Evolutionary conservation across 495 filamentous ascomycete genomes (phyloP).

Genomic region (Neurospora sp.): DNA sequence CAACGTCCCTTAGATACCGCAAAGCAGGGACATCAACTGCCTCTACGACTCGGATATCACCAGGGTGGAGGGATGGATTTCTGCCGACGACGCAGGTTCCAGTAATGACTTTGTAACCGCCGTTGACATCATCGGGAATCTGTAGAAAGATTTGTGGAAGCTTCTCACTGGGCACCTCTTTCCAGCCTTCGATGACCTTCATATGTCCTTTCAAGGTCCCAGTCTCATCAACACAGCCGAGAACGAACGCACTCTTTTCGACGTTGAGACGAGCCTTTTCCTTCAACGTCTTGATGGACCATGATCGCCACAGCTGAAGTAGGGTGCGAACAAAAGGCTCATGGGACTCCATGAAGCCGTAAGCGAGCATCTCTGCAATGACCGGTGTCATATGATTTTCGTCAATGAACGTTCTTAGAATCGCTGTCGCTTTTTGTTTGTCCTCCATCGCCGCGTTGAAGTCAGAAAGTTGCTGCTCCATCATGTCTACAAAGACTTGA

Average conservation of each 20-base stretch:
- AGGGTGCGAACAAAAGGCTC: slow-evolving; percentile 80
- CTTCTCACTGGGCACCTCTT: slow-evolving; percentile 28
- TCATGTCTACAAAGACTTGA: slow-evolving; percentile 54
- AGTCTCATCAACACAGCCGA: slow-evolving; percentile 88
- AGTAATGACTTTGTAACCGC: slow-evolving; percentile 53
- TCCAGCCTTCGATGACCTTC: slow-evolving; percentile 10
- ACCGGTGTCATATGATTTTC: slow-evolving; percentile 69
- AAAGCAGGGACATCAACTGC: slow-evolving; percentile 70
- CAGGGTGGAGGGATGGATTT: slow-evolving; percentile 91
- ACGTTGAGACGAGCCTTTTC: slow-evolving; percentile 85
- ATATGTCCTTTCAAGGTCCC: slow-evolving; percentile 58
- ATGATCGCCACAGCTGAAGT: slow-evolving; percentile 65
- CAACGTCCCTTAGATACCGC: slow-evolving; percentile 66
- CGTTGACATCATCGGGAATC: slow-evolving; percentile 40
- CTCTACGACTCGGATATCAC: slow-evolving; percentile 78
- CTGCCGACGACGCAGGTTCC: slow-evolving; percentile 78
- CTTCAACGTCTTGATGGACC: slow-evolving; percentile 77
- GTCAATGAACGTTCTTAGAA: slow-evolving; percentile 71
- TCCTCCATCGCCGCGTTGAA: slow-evolving; percentile 61
- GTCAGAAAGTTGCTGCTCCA: slow-evolving; percentile 50
- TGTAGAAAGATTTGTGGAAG: slow-evolving; percentile 89
- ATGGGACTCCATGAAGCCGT: slow-evolving; percentile 62
- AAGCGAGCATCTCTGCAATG: slow-evolving; percentile 61
- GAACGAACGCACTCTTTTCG: slow-evolving; percentile 71
- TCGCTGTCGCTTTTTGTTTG: slow-evolving; percentile 46